phyloP scores from a whole-genome alignment of 2,329 filamentous ascomycete genomes.

The Arthrobotrys entomopaga region DNA sequence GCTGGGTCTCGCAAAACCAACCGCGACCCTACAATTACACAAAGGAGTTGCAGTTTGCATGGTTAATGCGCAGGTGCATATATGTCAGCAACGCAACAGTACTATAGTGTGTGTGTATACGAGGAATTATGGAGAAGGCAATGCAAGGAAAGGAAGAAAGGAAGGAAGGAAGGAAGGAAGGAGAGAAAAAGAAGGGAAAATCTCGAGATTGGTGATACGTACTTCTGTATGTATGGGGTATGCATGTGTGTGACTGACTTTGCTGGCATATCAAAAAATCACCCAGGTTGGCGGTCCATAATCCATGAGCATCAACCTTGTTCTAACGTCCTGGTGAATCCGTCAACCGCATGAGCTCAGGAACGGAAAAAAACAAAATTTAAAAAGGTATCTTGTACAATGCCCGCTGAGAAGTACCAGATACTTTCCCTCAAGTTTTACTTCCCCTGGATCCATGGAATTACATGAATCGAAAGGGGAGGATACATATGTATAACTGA shows the following conservation, averaged over 20 bases:
- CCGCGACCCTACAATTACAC: too few relatives aligned
- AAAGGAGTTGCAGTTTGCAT: slow-evolving; percentile 1
- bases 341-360: not conserved
- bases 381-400: slow-evolving; percentile 31
- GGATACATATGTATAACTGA: too few relatives aligned
- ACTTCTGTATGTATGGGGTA: not conserved
- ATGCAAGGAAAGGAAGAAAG: slow-evolving; percentile 5
- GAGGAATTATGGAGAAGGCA: slow-evolving; percentile 7
- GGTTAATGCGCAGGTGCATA: slow-evolving; percentile 4
- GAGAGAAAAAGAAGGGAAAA: too few relatives aligned
- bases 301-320: slow-evolving; percentile 6
- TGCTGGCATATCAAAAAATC: not conserved
- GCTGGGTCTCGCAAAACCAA: too few relatives aligned
- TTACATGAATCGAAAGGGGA: too few relatives aligned
- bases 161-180: slow-evolving; percentile 1
- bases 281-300: too few relatives aligned
- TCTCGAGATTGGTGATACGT: not conserved
- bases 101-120: too few relatives aligned
- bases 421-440: slow-evolving; percentile 14
- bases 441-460: not conserved
- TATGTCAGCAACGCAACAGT: slow-evolving; percentile 30
- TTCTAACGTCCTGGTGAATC: slow-evolving; percentile 12
- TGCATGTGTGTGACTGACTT: too few relatives aligned
- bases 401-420: slow-evolving; percentile 26
- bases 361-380: too few relatives aligned